Base-by-base conservation (phyloP, 768 basidiomycete species). In the Grammothele lineata region DNA sequence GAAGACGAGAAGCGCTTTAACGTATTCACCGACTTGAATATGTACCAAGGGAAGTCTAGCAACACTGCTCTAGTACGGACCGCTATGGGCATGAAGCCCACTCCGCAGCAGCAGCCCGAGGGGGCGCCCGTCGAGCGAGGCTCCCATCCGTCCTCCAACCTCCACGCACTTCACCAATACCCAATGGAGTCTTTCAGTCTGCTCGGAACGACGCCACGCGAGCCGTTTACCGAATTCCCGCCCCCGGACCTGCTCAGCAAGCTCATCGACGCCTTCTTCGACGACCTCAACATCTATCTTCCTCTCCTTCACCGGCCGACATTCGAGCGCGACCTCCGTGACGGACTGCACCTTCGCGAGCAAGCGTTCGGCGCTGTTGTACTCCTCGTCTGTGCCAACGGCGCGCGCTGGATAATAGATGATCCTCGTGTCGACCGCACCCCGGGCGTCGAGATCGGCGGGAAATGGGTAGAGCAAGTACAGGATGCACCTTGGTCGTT, bases 331-430 rank as follows among this genome's bases (percentile, higher is more conserved):
- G 61, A 66, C n/a, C 58, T 73, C 37, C 53, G 55, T 3, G 59
- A 61, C 3, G 64, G 67, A 0, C 50, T 72, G 27, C 70, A 76
- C 51, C 57, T 67, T 14, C 58, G 51, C 4, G 69, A 77, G 45
- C 48, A 56, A 5, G 58, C 62, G 6, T 87, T 87, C 56, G 73
- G 72, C 1, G 63, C 66, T 1, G 69, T 74, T 3, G 67, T 85
- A 6, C 65, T 87, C 9, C 65, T 83, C 36, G 73, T 87, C 0
- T 77, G 75, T 51, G 79, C 81, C 3, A 59, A 73, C 45, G 80
- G 70, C 7, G 53, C 71, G 0, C 62, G 75, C 17, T 74, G 59
- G 43, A 59, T 67, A 15, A 59, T 67, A 15, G 62, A 73, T 32
- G 75, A 81, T 58, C 63, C 66, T 0, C 62, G 76, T 5, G 70